Conservation (phyloP, 768 basidiomycete species). For the Boletus tomentosulus region DNA sequence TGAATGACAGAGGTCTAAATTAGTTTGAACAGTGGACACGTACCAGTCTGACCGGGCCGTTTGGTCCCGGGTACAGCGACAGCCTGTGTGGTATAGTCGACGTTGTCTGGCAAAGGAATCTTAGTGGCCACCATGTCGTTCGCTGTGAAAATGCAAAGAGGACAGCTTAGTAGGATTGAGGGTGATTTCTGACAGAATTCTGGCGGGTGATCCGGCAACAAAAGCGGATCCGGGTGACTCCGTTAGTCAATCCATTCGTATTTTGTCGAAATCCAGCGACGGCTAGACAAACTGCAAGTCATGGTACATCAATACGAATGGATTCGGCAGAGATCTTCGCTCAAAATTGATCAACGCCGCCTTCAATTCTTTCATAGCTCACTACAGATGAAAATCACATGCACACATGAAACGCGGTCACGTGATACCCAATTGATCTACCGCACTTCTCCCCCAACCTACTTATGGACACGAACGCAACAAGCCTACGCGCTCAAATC, state of each 20-base stretch:
- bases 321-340: background rate
- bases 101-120: constrained; percentile 31
- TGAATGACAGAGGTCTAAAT: constrained; percentile 4
- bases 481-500: constrained; percentile 12
- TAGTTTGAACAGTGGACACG: constrained; percentile 16
- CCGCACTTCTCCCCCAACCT: background rate
- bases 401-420: constrained; percentile 17
- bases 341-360: background rate
- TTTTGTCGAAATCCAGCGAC: background rate
- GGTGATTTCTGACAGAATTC: background rate
- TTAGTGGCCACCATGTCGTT: constrained; percentile 13
- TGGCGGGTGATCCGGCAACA: constrained; percentile 8
- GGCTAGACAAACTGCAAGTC: background rate
- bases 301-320: background rate
- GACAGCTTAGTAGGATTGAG: no score
- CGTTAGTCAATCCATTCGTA: no score
- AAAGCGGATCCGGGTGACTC: constrained; percentile 4
- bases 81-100: constrained; percentile 60
- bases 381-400: background rate
- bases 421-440: constrained; percentile 10
- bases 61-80: constrained; percentile 73
- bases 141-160: background rate
- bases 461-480: constrained; percentile 4
- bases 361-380: background rate
- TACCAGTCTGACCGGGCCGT: constrained; percentile 76